A percentile compares a stretch with the other conserved stretches of the same genome.
phyloP scores from a whole-genome alignment of 352 stramenopile genomes.

The Saprolegnia parasitica region DNA sequence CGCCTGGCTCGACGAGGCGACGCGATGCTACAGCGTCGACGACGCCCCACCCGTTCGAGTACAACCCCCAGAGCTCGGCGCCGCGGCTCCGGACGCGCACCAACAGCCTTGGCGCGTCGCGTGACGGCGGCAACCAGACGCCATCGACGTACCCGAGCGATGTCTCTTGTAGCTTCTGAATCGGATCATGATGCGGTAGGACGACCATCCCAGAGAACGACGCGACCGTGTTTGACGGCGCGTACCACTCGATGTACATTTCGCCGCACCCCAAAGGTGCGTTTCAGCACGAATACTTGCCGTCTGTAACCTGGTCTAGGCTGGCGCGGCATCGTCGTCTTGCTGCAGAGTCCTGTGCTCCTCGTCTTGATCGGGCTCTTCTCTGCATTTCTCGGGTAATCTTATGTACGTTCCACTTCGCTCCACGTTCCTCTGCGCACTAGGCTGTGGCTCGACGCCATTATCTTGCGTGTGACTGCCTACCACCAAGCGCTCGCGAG shows the following conservation, averaged over 20 bases:
- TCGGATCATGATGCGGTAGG: slow-evolving; percentile 6
- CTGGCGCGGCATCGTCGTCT: slow-evolving; percentile 48
- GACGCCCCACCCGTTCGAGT: slow-evolving; percentile 14
- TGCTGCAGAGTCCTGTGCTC: slow-evolving; percentile 67
- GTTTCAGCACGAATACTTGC: background rate
- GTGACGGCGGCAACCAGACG: slow-evolving; percentile 11
- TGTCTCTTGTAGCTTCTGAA: background rate
- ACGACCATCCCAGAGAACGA: background rate
- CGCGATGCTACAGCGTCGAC: background rate
- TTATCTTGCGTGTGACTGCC: slow-evolving; percentile 39
- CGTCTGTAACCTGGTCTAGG: background rate
- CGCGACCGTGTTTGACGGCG: slow-evolving; percentile 44
- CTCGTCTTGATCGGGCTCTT: slow-evolving; percentile 65
- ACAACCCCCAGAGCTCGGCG: slow-evolving; percentile 2
- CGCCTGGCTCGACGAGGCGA: too few species aligned
- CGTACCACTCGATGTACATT: slow-evolving; percentile 78
- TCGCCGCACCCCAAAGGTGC: slow-evolving; percentile 51
- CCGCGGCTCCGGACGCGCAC: slow-evolving; percentile 1
- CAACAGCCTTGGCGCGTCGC: slow-evolving; percentile 12
- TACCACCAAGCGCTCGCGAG: slow-evolving; percentile 56
- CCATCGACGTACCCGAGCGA: background rate
- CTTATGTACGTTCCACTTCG: slow-evolving; percentile 57
- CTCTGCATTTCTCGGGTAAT: slow-evolving; percentile 53
- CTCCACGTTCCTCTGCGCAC: slow-evolving; percentile 4
- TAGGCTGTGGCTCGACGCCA: slow-evolving; percentile 27